Conservation (phyloP, 257 asterid genomes). For the Solanum commersonii region DNA sequence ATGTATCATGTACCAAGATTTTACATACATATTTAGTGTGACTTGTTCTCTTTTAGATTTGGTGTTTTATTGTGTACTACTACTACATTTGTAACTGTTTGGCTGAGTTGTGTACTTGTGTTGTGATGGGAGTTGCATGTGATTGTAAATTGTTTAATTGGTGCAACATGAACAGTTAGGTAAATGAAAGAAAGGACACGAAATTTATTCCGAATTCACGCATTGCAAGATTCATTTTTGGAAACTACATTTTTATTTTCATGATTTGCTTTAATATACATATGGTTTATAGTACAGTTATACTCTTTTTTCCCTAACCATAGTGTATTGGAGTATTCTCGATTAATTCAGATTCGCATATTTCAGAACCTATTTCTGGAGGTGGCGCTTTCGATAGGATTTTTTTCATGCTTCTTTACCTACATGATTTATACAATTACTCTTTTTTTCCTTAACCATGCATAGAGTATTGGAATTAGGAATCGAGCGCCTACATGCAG, state of each 20-base stretch:
- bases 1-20: neutral
- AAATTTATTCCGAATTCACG: neutral
- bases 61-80: neutral
- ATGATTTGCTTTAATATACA: neutral
- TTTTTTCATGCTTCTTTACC: neutral
- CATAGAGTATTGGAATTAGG: neutral
- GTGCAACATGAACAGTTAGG: neutral
- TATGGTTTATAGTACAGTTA: too few relatives aligned
- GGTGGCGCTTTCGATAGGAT: neutral
- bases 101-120: neutral
- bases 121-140: neutral
- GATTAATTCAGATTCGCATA: rapidly evolving
- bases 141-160: neutral
- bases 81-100: neutral
- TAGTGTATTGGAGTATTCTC: too few relatives aligned
- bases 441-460: neutral
- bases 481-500: too few relatives aligned
- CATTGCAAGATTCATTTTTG: too few relatives aligned
- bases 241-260: too few relatives aligned
- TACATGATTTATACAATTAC: neutral
- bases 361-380: rapidly evolving
- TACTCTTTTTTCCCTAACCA: neutral
- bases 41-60: neutral
- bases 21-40: neutral
- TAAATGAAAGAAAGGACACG: neutral